A percentile compares a stretch with the other conserved stretches of the same genome.
Conservation (phyloP, 306 rosid species). For the Amphicarpaea edgeworthii region DNA sequence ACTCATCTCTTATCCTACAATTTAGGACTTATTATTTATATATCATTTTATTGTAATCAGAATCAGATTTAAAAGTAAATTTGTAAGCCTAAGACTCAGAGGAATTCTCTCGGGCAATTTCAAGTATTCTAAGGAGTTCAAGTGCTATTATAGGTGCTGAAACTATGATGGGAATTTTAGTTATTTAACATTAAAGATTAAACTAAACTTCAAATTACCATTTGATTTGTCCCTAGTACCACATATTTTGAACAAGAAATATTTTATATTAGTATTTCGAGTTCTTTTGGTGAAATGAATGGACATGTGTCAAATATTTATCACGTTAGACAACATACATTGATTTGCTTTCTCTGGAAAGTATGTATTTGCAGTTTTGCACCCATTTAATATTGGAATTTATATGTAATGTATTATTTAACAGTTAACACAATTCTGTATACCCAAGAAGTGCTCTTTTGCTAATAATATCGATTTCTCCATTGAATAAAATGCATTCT, state of each 20-base stretch:
- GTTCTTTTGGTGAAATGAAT: conserved; percentile 6
- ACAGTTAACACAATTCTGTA: conserved; percentile 30
- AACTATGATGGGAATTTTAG: conserved; percentile 7
- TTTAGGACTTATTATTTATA: not conserved
- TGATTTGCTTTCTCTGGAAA: conserved; percentile 12
- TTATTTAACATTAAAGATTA: conserved; percentile 19
- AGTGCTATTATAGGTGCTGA: not conserved
- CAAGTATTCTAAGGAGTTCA: not conserved
- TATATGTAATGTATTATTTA: conserved; percentile 1
- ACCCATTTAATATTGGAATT: conserved; percentile 13
- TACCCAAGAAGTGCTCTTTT: conserved; percentile 22
- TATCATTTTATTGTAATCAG: not conserved
- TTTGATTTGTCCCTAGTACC: conserved; percentile 6
- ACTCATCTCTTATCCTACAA: conserved; percentile 1
- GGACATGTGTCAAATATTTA: conserved; percentile 6
- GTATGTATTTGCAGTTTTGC: conserved; percentile 20
- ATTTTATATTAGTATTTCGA: not conserved
- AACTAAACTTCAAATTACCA: not conserved
- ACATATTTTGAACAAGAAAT: not conserved
- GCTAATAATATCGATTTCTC: not conserved
- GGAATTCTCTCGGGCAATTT: not conserved
- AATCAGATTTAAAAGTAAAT: conserved; percentile 12
- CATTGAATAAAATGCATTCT: conserved; percentile 22
- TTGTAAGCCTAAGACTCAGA: not conserved
- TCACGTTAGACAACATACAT: conserved; percentile 13